Conservation (phyloP, 2,329 filamentous ascomycete genomes). For the Beauveria sp. region DNA sequence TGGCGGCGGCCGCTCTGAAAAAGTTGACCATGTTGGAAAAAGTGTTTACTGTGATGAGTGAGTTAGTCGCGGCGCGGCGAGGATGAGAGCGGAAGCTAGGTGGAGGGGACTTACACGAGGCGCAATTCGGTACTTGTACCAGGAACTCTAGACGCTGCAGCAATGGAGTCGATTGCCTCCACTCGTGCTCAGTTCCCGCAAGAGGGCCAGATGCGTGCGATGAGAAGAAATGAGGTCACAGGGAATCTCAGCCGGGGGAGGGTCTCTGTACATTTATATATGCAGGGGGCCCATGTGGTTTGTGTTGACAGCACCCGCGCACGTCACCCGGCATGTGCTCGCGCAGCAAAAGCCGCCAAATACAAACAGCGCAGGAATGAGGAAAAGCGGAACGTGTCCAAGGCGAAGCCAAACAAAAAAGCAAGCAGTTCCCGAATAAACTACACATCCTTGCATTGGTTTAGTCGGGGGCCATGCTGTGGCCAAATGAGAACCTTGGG, state of each 20-base stretch:
- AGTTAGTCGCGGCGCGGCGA: background rate
- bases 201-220: background rate
- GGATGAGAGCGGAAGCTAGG: background rate
- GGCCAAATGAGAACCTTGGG: conserved; percentile 7
- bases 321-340: conserved; percentile 2
- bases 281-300: background rate
- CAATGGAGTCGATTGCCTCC: background rate
- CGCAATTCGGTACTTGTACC: too few relatives aligned
- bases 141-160: background rate
- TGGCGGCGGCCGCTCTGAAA: background rate
- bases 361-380: background rate
- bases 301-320: background rate
- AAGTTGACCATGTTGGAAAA: conserved; percentile 5
- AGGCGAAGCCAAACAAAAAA: background rate
- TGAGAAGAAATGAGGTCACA: background rate
- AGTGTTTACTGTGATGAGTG: background rate
- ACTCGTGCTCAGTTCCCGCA: background rate
- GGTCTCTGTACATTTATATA: conserved; percentile 2
- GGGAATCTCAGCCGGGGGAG: background rate
- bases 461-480: background rate
- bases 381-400: background rate
- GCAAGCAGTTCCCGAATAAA: background rate
- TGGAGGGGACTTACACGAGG: background rate
- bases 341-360: background rate
- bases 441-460: background rate